Conservation (phyloP, 768 basidiomycete genomes). For the Termitomyces titanicus region DNA sequence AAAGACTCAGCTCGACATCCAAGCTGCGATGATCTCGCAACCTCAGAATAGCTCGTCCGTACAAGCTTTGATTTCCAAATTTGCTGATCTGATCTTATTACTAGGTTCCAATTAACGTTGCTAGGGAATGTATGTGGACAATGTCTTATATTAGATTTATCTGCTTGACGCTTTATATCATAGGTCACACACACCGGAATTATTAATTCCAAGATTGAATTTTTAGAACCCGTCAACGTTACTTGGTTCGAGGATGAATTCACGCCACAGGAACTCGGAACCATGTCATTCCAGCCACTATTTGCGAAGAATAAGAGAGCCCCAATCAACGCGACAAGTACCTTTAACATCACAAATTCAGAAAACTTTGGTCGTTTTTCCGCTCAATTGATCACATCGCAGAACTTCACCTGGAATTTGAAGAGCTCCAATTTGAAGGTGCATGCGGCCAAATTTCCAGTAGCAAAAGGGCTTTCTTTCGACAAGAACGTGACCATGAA, state of each 20-base stretch:
- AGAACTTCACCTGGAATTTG: constrained; percentile 67
- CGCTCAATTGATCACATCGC: constrained; percentile 57
- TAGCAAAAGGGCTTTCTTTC: constrained; percentile 62
- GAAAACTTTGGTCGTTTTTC: constrained; percentile 60
- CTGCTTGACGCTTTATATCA: background rate
- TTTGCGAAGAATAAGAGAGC: constrained; percentile 54
- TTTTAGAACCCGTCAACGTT: constrained; percentile 54
- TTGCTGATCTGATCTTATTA: background rate
- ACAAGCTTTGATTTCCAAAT: background rate
- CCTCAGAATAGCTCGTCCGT: constrained; percentile 59
- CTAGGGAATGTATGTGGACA: constrained; percentile 45
- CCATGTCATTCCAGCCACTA: constrained; percentile 45
- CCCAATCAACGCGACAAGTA: constrained; percentile 54
- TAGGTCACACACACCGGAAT: constrained; percentile 67
- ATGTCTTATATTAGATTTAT: background rate
- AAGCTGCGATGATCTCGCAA: constrained; percentile 44
- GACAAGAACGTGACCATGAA: constrained; percentile 55
- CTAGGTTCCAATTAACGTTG: constrained; percentile 50
- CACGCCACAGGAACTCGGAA: constrained; percentile 49
- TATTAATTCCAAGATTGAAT: constrained; percentile 59
- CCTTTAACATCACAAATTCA: constrained; percentile 55
- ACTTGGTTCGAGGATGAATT: constrained; percentile 51
- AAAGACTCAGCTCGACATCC: constrained; percentile 48
- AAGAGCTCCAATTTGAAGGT: constrained; percentile 53
- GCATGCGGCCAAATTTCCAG: constrained; percentile 65